These are phyloP conservation scores for Leucaena leucocephala DNA, from an alignment of 306 rosid species.

Conservation along the genomic window DNA sequence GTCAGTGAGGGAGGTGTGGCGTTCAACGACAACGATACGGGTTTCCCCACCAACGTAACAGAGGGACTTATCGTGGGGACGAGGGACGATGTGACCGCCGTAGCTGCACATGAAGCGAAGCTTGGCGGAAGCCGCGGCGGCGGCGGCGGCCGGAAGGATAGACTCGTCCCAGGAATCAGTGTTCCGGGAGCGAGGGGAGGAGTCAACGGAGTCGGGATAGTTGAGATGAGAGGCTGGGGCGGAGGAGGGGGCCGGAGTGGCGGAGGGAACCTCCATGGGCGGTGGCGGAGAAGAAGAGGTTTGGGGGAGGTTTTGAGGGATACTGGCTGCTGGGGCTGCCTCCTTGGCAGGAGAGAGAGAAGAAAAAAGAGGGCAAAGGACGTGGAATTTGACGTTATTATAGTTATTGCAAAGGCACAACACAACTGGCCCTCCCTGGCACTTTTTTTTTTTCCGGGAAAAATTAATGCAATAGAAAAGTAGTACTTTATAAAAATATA, in stretches of 20 bases:
- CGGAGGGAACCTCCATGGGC: conserved; percentile 52
- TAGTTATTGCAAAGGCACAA: conserved; percentile 40
- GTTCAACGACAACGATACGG: conserved; percentile 80
- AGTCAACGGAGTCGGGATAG: conserved; percentile 74
- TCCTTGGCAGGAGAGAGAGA: conserved; percentile 33
- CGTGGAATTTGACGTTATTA: conserved; percentile 36
- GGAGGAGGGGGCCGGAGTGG: conserved; percentile 43
- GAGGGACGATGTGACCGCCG: conserved; percentile 95
- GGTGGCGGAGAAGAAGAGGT: conserved; percentile 9
- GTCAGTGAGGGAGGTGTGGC: conserved; percentile 67
- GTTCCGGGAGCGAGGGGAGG: conserved; percentile 87
- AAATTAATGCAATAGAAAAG: too few species aligned
- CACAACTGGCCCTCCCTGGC: conserved; percentile 22
- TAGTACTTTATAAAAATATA: too few species aligned
- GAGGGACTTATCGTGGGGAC: conserved; percentile 92
- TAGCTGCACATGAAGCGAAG: conserved; percentile 98
- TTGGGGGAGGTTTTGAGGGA: conserved; percentile 23
- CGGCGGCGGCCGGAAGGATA: conserved; percentile 44
- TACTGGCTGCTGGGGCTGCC: not conserved
- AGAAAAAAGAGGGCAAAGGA: not conserved
- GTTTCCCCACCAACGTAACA: conserved; percentile 97
- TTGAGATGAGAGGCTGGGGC: conserved; percentile 44
- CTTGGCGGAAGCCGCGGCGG: conserved; percentile 37
- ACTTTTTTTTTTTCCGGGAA: not conserved
- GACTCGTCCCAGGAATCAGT: conserved; percentile 89